Evolutionary conservation across 1,139 yeast genomes (phyloP).

Genomic region (Nakaseomyces delphensis): DNA sequence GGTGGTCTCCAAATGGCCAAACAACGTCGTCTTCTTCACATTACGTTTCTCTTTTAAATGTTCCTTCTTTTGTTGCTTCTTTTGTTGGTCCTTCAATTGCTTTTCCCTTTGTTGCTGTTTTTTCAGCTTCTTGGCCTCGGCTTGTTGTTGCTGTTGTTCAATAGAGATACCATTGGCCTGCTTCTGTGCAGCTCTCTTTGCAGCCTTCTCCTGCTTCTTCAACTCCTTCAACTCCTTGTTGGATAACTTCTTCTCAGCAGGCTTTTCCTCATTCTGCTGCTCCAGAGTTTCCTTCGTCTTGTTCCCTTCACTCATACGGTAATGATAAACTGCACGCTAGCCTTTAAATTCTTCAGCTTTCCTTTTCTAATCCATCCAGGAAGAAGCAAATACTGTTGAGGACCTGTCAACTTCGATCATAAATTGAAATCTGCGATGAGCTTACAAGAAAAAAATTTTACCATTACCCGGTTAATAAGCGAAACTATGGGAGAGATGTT

Average conservation of each 20-base stretch:
- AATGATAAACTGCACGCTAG: no score
- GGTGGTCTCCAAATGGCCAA: slow-evolving; percentile 80
- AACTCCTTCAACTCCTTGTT: slow-evolving; percentile 82
- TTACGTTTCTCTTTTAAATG: slow-evolving; percentile 38
- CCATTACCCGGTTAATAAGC: neutral
- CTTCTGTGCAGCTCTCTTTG: slow-evolving; percentile 47
- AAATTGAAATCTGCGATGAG: neutral
- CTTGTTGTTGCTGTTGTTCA: slow-evolving; percentile 31
- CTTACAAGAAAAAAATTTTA: slow-evolving; percentile 3
- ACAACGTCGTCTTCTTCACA: slow-evolving; percentile 42
- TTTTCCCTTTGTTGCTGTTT: slow-evolving; percentile 31
- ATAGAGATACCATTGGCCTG: slow-evolving; percentile 31
- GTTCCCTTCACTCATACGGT: slow-evolving; percentile 1
- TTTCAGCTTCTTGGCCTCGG: slow-evolving; percentile 29
- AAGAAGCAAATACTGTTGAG: no score
- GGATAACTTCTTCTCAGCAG: slow-evolving; percentile 38
- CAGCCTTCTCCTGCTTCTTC: slow-evolving; percentile 84
- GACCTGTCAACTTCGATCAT: neutral
- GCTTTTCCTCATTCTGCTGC: slow-evolving; percentile 1
- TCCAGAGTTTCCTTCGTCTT: neutral
- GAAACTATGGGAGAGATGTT: neutral
- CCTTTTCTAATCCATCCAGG: no score
- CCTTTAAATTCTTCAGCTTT: no score
- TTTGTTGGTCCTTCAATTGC: slow-evolving; percentile 19
- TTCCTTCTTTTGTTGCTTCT: slow-evolving; percentile 40